Percentiles rank a stretch among this genome's conserved stretches.
These are phyloP conservation scores for Euptelea pleiosperma DNA, from an alignment of 164 flowering plant genomes.

Conservation along the genomic window DNA sequence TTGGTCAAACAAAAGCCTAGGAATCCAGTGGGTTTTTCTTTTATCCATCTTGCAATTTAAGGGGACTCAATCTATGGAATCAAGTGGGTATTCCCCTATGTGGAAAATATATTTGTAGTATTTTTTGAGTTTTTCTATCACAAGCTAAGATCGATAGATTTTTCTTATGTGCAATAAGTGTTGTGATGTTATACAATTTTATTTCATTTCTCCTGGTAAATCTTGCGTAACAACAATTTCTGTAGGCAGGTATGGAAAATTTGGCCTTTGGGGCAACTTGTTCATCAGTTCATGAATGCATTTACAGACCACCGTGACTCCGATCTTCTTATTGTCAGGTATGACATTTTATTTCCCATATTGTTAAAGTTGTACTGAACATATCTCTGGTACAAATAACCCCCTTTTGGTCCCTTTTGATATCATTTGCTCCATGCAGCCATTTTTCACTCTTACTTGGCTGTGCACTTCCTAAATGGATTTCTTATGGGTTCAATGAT, in stretches of 20 bases:
- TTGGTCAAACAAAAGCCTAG: too few species aligned
- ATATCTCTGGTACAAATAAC: slow-evolving; percentile 1
- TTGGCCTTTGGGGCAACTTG: slow-evolving; percentile 77
- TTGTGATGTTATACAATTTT: neutral
- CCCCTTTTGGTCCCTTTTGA: slow-evolving; percentile 11
- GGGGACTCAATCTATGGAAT: too few species aligned
- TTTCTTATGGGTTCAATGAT: slow-evolving; percentile 85
- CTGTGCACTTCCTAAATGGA: slow-evolving; percentile 98
- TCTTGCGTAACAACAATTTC: slow-evolving; percentile 7
- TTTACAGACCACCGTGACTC: slow-evolving; percentile 99
- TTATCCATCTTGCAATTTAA: too few species aligned
- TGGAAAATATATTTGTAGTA: too few species aligned
- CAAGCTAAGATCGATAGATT: too few species aligned
- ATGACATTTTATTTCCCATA: slow-evolving; percentile 6
- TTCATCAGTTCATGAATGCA: slow-evolving; percentile 94
- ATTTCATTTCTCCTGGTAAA: neutral
- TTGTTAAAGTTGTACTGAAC: neutral
- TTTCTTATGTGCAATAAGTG: neutral
- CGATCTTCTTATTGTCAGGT: slow-evolving; percentile 89
- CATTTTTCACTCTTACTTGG: slow-evolving; percentile 95
- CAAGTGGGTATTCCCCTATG: too few species aligned
- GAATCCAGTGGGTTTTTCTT: too few species aligned
- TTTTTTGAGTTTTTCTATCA: too few species aligned
- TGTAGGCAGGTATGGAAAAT: slow-evolving; percentile 86
- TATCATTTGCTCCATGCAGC: slow-evolving; percentile 34